Conservation (phyloP, 352 stramenopile species). For the Phytophthora boehmeriae region DNA sequence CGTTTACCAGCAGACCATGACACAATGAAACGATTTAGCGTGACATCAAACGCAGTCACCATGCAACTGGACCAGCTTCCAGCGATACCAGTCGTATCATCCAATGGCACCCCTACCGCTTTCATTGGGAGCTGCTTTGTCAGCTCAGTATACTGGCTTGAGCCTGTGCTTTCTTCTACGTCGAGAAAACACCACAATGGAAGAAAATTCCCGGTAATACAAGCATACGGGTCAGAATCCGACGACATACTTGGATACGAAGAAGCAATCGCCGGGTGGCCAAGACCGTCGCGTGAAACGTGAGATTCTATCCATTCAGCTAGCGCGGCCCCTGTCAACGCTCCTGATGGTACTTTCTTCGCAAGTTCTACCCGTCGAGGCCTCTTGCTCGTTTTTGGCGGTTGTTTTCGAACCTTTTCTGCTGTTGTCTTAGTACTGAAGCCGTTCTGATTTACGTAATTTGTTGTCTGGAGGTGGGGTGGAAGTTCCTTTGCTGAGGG, state of each 20-base stretch:
- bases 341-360: conserved; percentile 22
- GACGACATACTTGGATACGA: conserved; percentile 14
- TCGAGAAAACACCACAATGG: conserved; percentile 81
- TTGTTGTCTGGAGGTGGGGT: conserved; percentile 17
- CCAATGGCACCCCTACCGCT: conserved; percentile 65
- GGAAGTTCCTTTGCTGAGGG: conserved; percentile 16
- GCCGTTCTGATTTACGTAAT: conserved; percentile 21
- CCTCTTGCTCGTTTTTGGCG: conserved; percentile 14
- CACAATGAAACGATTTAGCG: conserved; percentile 59
- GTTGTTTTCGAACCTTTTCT: conserved; percentile 12
- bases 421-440: neutral
- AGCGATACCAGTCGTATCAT: conserved; percentile 53
- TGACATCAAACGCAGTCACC: conserved; percentile 67
- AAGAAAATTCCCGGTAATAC: conserved; percentile 56
- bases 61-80: conserved; percentile 82
- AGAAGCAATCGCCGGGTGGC: conserved; percentile 44
- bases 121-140: conserved; percentile 50
- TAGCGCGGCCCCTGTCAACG: conserved; percentile 31
- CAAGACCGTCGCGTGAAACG: conserved; percentile 48
- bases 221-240: conserved; percentile 20
- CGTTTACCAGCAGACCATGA: conserved; percentile 80
- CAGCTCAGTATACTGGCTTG: conserved; percentile 19
- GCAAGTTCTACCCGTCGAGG: conserved; percentile 2
- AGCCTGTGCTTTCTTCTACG: conserved; percentile 35
- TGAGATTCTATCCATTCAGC: conserved; percentile 55